Evolutionary conservation across 768 basidiomycete genomes (phyloP).

Genomic region (Glaciozyma martinii): DNA sequence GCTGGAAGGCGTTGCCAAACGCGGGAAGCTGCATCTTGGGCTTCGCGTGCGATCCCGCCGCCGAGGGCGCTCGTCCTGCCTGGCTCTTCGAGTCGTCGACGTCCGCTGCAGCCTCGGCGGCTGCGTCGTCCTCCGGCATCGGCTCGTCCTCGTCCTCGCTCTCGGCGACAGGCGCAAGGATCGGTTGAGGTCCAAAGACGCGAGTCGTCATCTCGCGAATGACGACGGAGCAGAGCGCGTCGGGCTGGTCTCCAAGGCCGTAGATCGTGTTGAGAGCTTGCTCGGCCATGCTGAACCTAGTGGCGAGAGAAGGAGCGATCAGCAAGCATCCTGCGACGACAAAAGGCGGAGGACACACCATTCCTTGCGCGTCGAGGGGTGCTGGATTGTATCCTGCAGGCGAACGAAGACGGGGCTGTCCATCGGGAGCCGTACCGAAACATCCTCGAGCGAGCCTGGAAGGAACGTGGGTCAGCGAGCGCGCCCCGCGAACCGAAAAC

Average conservation of each 20-base stretch:
- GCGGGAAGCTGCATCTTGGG: conserved; percentile 31
- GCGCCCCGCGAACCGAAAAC: not conserved
- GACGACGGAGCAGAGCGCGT: conserved; percentile 65
- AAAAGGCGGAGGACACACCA: conserved; percentile 47
- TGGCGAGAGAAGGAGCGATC: not conserved
- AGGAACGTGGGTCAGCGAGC: not conserved
- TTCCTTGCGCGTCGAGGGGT: conserved; percentile 71
- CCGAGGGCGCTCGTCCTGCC: not conserved
- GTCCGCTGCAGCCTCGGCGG: not conserved
- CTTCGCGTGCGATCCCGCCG: conserved; percentile 30
- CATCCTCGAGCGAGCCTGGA: conserved; percentile 75
- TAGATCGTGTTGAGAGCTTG: conserved; percentile 96
- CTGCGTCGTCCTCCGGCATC: not conserved
- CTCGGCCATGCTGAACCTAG: conserved; percentile 79
- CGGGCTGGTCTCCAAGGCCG: conserved; percentile 85
- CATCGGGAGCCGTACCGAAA: conserved; percentile 76
- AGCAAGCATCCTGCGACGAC: not conserved
- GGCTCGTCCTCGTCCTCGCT: not conserved
- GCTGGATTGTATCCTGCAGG: conserved; percentile 68
- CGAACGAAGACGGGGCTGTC: conserved; percentile 74
- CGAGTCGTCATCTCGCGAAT: conserved; percentile 70
- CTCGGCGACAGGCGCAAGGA: not conserved
- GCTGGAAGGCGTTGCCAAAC: conserved; percentile 69
- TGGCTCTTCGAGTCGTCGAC: conserved; percentile 21
- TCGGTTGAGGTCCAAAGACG: conserved; percentile 49